Base-by-base conservation (phyloP, 768 basidiomycete genomes). In the Tylopilus cervinicoccineus region DNA sequence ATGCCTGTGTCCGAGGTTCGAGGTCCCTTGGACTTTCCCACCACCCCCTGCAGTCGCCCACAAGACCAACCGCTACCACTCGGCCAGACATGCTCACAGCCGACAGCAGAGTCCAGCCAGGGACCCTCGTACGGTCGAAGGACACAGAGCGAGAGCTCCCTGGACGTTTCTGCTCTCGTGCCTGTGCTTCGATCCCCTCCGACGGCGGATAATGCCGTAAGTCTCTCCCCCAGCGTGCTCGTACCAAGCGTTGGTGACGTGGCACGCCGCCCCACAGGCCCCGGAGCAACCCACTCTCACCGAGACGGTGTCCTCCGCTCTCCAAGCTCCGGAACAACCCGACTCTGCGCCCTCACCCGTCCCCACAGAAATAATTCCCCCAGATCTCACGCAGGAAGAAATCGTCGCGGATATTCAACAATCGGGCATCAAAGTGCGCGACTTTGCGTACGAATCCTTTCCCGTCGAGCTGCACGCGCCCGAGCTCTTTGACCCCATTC, bases 321-420 rank as follows among this genome's bases (percentile, higher is more conserved):
- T 33, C 8, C 44, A 61, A 38, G 38, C 53, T 38, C 20, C 45
- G 34, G 55, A 57, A 23, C 49, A 48, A 41, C 33, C 52, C 13
- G 23, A 52, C 12, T 53, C 60, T 14, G 56, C 65, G 13, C 65
- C 69, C 6, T 69, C 68, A 4, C 66, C 64, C 16, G 64, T 65
- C 0, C 62, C 65, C 4, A 67, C 65, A 9, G 65, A 67, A 44
- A 67, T 67, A n/a, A 63, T 68, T 13, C 47, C 67, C n/a, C 17
- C 48, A 13, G 65, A 67, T 40, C 65, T 66, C 31, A 67, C 64
- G 1, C 62, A 60, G 37, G 64, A 66, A 32, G 65, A 67, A 49
- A 68, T 68, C 6, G 65, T 67, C n/a, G 34, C 48, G 17, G 65
- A 67, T 12, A 65, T 66, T 20, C 60, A 66, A 38, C 50, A 49